Conservation (phyloP, 2,329 filamentous ascomycete genomes). For the Fusarium nurragi region DNA sequence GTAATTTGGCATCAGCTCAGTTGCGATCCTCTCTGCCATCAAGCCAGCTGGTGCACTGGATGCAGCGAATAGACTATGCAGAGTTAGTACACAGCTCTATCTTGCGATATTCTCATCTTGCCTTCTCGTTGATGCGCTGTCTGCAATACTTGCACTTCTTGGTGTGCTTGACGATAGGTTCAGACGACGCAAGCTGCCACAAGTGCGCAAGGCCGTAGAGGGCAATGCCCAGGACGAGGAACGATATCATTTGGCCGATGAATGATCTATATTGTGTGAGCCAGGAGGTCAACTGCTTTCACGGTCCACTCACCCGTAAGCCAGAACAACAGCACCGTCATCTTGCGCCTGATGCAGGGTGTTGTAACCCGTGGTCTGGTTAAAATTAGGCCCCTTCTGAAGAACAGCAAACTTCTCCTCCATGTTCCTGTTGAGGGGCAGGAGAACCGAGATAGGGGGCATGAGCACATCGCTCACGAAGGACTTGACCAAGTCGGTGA, state of each 20-base stretch:
- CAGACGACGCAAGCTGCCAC: constrained; percentile 69
- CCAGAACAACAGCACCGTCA: constrained; percentile 77
- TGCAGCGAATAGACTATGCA: constrained; percentile 54
- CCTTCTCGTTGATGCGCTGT: constrained; percentile 71
- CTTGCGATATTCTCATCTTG: constrained; percentile 43
- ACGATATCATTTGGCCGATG: constrained; percentile 71
- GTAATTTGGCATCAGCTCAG: background rate
- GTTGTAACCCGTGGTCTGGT: constrained; percentile 68
- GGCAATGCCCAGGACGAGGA: constrained; percentile 70
- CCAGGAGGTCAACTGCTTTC: accelerated
- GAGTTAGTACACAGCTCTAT: constrained; percentile 6
- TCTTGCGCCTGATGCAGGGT: constrained; percentile 74
- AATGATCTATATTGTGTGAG: constrained; percentile 58
- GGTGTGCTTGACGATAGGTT: constrained; percentile 76
- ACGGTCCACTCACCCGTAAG: constrained; percentile 66
- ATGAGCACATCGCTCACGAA: constrained; percentile 77
- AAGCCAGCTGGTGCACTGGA: constrained; percentile 63
- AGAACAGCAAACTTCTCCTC: constrained; percentile 79
- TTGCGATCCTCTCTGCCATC: constrained; percentile 59
- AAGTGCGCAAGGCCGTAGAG: constrained; percentile 71
- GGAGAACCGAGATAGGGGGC: constrained; percentile 73
- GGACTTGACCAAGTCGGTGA: constrained; percentile 76
- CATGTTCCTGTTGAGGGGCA: constrained; percentile 75
- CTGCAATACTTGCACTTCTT: constrained; percentile 75
- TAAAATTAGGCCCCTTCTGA: constrained; percentile 64